These are phyloP conservation scores for Chytriomyces confervae DNA, from an alignment of 192 early-diverging fungal genomes.

Conservation along the genomic window DNA sequence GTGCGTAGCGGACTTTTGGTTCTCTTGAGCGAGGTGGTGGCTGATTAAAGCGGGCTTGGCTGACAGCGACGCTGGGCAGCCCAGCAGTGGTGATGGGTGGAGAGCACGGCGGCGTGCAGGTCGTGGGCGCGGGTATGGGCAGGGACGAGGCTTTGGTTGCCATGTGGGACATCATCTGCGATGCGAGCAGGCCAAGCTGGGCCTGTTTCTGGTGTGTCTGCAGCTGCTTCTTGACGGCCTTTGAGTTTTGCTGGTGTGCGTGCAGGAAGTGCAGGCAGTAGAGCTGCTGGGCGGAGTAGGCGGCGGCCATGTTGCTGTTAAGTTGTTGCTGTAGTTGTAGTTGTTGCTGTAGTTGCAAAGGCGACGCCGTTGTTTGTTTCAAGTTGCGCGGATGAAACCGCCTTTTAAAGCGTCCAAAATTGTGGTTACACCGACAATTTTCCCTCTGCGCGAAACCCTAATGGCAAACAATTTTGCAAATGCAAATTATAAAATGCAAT, in stretches of 20 bases:
- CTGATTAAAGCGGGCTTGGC: constrained; percentile 2
- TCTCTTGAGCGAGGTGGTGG: not conserved
- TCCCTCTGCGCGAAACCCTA: too few species aligned
- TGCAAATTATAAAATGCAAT: too few species aligned
- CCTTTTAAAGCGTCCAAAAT: too few species aligned
- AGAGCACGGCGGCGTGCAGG: constrained; percentile 1
- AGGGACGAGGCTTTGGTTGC: not conserved
- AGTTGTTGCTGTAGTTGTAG: not conserved
- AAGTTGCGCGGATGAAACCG: too few species aligned
- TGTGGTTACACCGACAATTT: too few species aligned
- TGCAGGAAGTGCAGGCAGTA: not conserved
- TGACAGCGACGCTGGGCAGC: not conserved
- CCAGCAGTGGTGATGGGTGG: not conserved
- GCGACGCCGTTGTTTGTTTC: too few species aligned
- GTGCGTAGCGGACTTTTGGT: not conserved
- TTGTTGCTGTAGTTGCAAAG: too few species aligned
- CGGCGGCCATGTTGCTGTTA: not conserved
- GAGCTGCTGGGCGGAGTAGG: not conserved
- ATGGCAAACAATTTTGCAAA: too few species aligned
- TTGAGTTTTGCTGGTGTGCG: not conserved
- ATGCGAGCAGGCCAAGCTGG: not conserved
- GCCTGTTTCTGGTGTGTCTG: constrained; percentile 10
- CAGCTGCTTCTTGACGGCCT: not conserved
- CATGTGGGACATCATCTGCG: constrained; percentile 5
- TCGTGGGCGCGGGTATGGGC: not conserved